Percentiles rank a stretch among this genome's conserved stretches.
Evolutionary conservation across 768 basidiomycete species (phyloP).

Genomic region (Leccinum ochraceum): DNA sequence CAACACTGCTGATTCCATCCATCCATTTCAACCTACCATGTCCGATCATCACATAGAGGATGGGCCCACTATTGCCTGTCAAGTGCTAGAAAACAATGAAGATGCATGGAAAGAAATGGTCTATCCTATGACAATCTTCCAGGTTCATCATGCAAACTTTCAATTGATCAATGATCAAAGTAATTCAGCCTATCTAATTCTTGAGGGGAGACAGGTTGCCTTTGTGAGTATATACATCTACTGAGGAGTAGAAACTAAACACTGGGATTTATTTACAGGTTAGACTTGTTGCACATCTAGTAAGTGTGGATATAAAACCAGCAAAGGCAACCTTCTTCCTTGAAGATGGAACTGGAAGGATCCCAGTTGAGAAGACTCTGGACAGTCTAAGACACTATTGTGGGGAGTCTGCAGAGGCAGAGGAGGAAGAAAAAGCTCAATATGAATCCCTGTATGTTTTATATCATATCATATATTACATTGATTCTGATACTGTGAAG

Average conservation of each 20-base stretch:
- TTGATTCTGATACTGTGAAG: conserved; percentile 12
- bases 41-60: conserved; percentile 8
- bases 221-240: conserved; percentile 8
- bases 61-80: neutral
- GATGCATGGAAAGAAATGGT: conserved; percentile 14
- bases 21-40: conserved; percentile 6
- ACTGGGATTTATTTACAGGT: conserved; percentile 34
- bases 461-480: neutral
- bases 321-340: conserved; percentile 21
- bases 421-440: conserved; percentile 14
- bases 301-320: conserved; percentile 17
- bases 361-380: conserved; percentile 12
- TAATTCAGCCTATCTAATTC: conserved; percentile 35
- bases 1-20: neutral
- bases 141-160: conserved; percentile 46
- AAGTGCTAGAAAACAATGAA: conserved; percentile 2
- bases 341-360: conserved; percentile 42
- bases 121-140: conserved; percentile 57
- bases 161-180: conserved; percentile 35
- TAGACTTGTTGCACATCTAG: conserved; percentile 50
- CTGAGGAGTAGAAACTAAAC: conserved; percentile 19
- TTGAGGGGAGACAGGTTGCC: conserved; percentile 44
- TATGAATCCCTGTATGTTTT: conserved; percentile 14
- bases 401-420: conserved; percentile 1
- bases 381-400: neutral